Evolutionary conservation across 2,329 filamentous ascomycete species (phyloP).

Genomic region (Ceratocystis cacaofunesta): DNA sequence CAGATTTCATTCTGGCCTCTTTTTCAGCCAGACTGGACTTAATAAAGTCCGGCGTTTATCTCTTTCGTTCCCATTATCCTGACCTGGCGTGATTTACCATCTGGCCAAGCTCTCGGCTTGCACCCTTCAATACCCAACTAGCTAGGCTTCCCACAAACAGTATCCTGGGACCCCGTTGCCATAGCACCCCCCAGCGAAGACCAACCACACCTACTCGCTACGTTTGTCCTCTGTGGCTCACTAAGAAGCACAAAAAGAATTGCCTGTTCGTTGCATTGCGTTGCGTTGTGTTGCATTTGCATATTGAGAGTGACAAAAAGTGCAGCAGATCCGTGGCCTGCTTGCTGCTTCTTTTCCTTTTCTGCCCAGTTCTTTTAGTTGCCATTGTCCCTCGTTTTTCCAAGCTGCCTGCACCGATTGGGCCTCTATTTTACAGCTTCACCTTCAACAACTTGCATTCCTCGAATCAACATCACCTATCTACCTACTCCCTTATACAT

Average conservation of each 20-base stretch:
- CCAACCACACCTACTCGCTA: not conserved
- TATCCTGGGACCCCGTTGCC: not conserved
- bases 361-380: not conserved
- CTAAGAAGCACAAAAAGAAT: not conserved
- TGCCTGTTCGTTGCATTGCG: not conserved
- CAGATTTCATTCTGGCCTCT: not conserved
- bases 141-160: not conserved
- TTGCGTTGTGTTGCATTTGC: slow-evolving; percentile 1
- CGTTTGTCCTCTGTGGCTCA: not conserved
- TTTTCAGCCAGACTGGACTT: too few species aligned
- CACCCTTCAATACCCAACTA: not conserved
- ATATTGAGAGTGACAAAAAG: slow-evolving; percentile 1
- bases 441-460: not conserved
- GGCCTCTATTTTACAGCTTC: not conserved
- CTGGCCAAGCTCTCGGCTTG: not conserved
- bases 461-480: not conserved
- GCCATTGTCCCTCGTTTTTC: not conserved
- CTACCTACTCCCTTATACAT: not conserved
- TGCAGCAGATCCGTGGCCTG: not conserved
- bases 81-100: not conserved
- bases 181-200: not conserved
- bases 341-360: not conserved
- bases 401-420: not conserved
- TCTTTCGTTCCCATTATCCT: too few species aligned
- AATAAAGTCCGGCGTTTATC: too few species aligned